A percentile compares a stretch with the other conserved stretches of the same genome.
Evolutionary conservation across 805 yeast species (phyloP).

Genomic region (Starmerella geochares): DNA sequence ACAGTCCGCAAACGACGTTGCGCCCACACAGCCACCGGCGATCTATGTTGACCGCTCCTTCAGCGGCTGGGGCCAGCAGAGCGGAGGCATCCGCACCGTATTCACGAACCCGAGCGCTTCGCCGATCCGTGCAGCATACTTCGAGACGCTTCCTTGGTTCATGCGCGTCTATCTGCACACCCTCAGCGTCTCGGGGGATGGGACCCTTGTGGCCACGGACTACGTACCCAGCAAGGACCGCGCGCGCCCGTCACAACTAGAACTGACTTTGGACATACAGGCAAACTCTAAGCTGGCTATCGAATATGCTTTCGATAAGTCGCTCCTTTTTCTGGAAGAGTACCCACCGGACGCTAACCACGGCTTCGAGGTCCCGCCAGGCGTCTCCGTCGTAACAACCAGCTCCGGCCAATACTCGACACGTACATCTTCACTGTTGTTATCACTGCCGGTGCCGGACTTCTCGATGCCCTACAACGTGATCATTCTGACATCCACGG

Average conservation of each 20-base stretch:
- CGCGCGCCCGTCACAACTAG: constrained; percentile 70
- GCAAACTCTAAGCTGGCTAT: constrained; percentile 11
- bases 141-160: constrained; percentile 88
- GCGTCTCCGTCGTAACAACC: constrained; percentile 30
- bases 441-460: constrained; percentile 91
- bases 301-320: constrained; percentile 75
- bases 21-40: constrained; percentile 44
- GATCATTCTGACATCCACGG: constrained; percentile 83
- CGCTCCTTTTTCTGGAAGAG: constrained; percentile 72
- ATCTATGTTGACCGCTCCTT: constrained; percentile 70
- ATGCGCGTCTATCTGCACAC: constrained; percentile 75
- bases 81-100: constrained; percentile 76
- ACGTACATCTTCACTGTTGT: constrained; percentile 76
- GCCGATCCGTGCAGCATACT: constrained; percentile 47
- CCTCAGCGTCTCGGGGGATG: constrained; percentile 30
- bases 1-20: constrained; percentile 38
- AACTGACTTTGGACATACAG: constrained; percentile 56
- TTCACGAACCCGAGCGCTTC: constrained; percentile 51
- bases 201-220: constrained; percentile 27
- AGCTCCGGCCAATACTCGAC: constrained; percentile 36
- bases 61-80: constrained; percentile 84
- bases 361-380: constrained; percentile 91
- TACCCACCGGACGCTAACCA: constrained; percentile 99
- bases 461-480: constrained; percentile 98
- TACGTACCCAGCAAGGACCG: constrained; percentile 76